Evolutionary conservation across 2,329 filamentous ascomycete genomes (phyloP), one percentile per base, ranked within the genome.

Genomic region (Cyanodermella asteris): DNA sequence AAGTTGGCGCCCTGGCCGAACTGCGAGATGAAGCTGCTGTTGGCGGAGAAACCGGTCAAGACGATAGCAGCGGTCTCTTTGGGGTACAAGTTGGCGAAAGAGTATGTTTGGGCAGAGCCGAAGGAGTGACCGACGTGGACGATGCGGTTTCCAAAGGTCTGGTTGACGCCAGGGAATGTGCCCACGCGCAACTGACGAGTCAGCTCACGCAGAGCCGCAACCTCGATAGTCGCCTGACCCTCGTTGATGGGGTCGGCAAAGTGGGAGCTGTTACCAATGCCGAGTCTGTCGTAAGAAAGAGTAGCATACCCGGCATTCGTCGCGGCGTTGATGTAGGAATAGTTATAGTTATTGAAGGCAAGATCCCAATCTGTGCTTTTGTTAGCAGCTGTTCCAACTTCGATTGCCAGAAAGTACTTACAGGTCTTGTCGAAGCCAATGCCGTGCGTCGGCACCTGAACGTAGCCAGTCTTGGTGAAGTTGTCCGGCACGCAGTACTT

Each of bases 71-170:
- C 58, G 18, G 59, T 64, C 28, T 62, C 46, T 27, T 51, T 38
- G 1, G 64, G 64, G 36, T 64, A 49, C 29, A 48, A 39, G 23
- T 53, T 52, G 6, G 60, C 56, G 12, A 73, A 49, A 23, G 46
- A 53, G 42, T 65, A 69, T 3, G 56, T 60, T 35, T 65, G 60
- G 5, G 56, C 45, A 0, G 64, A 66, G 16, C 69, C 69, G 35
- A 68, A 73, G 0, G 61, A 67, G 47, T 74, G 67, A 8, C 68
- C 69, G 10, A 69, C 51, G 39, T 73, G 67, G 6, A 67, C 48
- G 13, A 64, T 46, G 36, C 59, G 55, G 22, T 38, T 29, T 34
- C 12, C 33, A 34, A 49, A 54, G 12, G 21, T 33, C 23, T 41
- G 34, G 15, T 39, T 39, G n/a, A 61, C 41, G 12, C 47, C 44